Evolutionary conservation across 768 basidiomycete genomes (phyloP), one percentile per base, ranked within the genome.

Genomic region (Lentinula sp.): DNA sequence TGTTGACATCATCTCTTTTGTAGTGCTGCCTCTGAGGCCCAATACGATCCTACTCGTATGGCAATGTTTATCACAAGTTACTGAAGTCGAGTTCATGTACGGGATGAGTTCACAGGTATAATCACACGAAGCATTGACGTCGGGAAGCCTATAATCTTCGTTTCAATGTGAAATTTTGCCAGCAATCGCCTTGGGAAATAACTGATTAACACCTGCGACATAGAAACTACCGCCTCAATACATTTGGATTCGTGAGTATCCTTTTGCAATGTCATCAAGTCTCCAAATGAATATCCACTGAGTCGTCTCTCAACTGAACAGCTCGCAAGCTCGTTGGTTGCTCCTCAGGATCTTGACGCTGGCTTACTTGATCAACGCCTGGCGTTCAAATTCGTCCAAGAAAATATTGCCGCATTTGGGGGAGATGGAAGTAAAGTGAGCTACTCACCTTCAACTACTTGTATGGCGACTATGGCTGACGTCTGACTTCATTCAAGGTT

Each of bases 351-450:
- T 63, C 71, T 85, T 32, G 87, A 88, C 63, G 77, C 78, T 2
- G 87, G 87, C 13, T 71, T 88, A 15, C 74, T 73, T 37, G 88
- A 91, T 67, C 86, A 89, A 69, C 73, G 77, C 1, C 73, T 77
- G 36, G 85, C 86, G 0, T 70, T 91, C 0, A 64, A 73, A 15
- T 90, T 87, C 69, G 72, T 90, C 0, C 80, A 87, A 62, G 74
- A 85, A n/a, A 86, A 90, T 65, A 83, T 89, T 16, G 79, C 74
- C 3, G 77, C 78, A 2, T 90, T 90, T 66, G 86, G 86, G 12
- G 87, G 87, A 0, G 82, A 87, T 69, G 80, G 81, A 13, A 63
- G 71, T 12, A 87, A 85, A 72, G 84, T 77, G 66, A 33, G 66
- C 59, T 6, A 28, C 6, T 23, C 32, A 28, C 13, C 42, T 37